A percentile compares a stretch with the other conserved stretches of the same genome.
These are phyloP conservation scores for Rhipidocladum racemiflorum DNA, from an alignment of 176 grass and related monocot species.

Conservation along the genomic window DNA sequence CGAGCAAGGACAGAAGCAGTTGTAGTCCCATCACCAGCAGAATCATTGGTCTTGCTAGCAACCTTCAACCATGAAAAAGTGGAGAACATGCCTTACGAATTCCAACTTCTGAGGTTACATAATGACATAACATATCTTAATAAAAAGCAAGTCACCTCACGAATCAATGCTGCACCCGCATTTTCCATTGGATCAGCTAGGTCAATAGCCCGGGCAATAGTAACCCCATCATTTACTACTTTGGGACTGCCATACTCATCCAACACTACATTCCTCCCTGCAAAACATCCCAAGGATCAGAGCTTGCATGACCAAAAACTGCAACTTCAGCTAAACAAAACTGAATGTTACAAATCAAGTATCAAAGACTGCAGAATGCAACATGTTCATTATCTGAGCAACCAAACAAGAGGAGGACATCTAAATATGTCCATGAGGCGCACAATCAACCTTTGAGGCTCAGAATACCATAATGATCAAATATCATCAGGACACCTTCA, in stretches of 20 bases:
- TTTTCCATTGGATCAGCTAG: slow-evolving; percentile 79
- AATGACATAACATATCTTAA: background rate
- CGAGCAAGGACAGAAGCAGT: slow-evolving; percentile 79
- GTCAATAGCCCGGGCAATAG: slow-evolving; percentile 73
- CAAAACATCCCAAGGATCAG: slow-evolving; percentile 1
- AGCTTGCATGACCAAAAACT: background rate
- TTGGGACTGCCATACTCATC: slow-evolving; percentile 64
- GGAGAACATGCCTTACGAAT: background rate
- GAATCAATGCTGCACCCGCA: slow-evolving; percentile 59
- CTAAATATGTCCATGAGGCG: background rate
- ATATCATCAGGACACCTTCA: background rate
- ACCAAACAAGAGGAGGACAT: background rate
- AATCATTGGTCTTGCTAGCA: slow-evolving; percentile 95
- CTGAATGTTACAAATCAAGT: background rate
- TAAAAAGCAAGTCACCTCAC: slow-evolving; percentile 42
- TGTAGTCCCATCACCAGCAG: slow-evolving; percentile 91
- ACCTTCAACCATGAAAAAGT: slow-evolving; percentile 43
- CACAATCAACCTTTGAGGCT: background rate
- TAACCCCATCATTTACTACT: slow-evolving; percentile 74
- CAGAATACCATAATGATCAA: background rate
- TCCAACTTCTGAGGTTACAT: background rate
- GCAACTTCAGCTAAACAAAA: background rate
- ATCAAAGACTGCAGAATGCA: too few species aligned
- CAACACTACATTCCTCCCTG: slow-evolving; percentile 72
- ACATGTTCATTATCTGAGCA: background rate